Evolutionary conservation across 495 filamentous ascomycete species (phyloP).

Genomic region (Podospora pseudocomata): DNA sequence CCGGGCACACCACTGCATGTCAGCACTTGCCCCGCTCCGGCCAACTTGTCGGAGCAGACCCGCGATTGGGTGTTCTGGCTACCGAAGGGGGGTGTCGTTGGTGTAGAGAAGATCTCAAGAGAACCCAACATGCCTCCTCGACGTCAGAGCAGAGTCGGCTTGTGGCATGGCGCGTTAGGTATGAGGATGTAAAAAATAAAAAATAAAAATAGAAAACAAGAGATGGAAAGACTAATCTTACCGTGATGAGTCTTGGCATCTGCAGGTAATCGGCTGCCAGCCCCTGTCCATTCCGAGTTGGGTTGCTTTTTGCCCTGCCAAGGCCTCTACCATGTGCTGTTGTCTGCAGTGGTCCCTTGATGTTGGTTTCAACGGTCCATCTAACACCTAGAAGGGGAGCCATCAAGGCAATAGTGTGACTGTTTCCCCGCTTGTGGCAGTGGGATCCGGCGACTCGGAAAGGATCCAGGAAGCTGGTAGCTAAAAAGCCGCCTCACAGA

Average conservation of each 20-base stretch:
- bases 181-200: too few relatives aligned
- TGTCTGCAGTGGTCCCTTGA: not conserved
- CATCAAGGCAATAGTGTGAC: not conserved
- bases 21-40: constrained; percentile 8
- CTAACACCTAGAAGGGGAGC: not conserved
- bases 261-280: not conserved
- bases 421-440: not conserved
- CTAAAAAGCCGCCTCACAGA: not conserved
- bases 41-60: not conserved
- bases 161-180: not conserved
- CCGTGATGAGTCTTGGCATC: not conserved
- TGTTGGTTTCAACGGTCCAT: not conserved
- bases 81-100: not conserved
- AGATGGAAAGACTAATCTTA: not conserved
- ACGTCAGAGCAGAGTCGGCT: not conserved
- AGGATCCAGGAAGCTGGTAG: not conserved
- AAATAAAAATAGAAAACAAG: too few relatives aligned
- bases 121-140: not conserved
- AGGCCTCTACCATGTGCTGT: not conserved
- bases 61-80: not conserved
- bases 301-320: not conserved
- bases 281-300: not conserved
- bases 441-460: not conserved
- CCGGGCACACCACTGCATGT: not conserved
- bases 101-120: not conserved